Evolutionary conservation across 495 filamentous ascomycete species (phyloP), one percentile per base, ranked within the genome.

Genomic region (Pseudomonodictys pantanalensis): DNA sequence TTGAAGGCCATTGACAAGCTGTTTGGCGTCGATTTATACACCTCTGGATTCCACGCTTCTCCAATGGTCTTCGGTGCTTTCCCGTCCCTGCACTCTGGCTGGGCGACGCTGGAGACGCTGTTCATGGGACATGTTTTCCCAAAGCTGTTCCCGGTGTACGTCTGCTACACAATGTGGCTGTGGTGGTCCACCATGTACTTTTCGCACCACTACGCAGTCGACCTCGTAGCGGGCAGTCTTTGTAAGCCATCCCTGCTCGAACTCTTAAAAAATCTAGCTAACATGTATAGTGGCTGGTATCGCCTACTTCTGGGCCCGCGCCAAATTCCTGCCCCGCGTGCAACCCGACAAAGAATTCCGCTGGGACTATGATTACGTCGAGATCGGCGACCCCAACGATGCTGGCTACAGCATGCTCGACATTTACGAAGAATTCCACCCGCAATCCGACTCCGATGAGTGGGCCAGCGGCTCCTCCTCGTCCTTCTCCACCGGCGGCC

Each of bases 111-210:
- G 57, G 90, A 95, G 66, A 89, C 89, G 30, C 77, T 96, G n/a
- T 96, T 96, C 78, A 87, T 97, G 81, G 87, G 85, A 71, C 85
- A 92, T 67, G 82, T 89, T 68, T 97, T 97, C 77, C 92, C 92
- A 2, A 80, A 81, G 26, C 75, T 92, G 53, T 82, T 84, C 62
- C 83, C 84, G 32, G 68, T 92, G 24, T 93, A 92, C 75, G 79
- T 91, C 44, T 79, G 78, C 46, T 96, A 97, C 73, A 86, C 85
- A 9, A 78, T 86, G 52, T 97, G 92, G 92, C 85, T 97, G 68
- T 95, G 89, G 87, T 97, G 92, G 92, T 86, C 92, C n/a, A 97
- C 92, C 47, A 93, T 97, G 88, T 96, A 97, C 68, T 82, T 97
- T 51, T 92, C 89, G 41, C 92, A 97, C 73, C 92, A 97, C 73